Conservation (phyloP, 176 grass and related monocot genomes). For the Poa pratensis region DNA sequence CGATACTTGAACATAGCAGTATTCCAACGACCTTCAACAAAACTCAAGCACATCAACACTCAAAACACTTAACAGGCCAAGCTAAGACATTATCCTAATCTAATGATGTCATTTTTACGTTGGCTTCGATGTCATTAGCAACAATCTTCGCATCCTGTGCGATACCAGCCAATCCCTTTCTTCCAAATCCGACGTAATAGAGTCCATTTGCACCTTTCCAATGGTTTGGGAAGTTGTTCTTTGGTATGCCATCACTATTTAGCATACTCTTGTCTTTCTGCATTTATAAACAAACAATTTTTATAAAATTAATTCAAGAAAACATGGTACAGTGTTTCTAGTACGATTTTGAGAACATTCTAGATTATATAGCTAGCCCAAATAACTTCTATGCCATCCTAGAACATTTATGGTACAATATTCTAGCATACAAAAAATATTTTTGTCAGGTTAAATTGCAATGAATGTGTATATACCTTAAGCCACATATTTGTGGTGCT, state of each 20-base stretch:
- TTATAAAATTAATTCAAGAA: background rate
- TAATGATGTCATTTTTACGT: background rate
- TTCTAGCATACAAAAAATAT: background rate
- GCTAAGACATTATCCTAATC: background rate
- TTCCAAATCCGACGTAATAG: constrained; percentile 59
- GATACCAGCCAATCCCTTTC: constrained; percentile 58
- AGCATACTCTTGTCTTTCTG: constrained; percentile 47
- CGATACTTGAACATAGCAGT: background rate
- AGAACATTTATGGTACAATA: background rate
- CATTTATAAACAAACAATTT: background rate
- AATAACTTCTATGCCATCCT: background rate
- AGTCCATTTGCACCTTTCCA: constrained; percentile 72
- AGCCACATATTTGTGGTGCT: constrained; percentile 63
- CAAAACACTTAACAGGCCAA: background rate
- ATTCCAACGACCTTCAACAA: background rate
- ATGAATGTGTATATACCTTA: constrained; percentile 41
- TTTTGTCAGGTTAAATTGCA: background rate
- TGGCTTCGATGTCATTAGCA: constrained; percentile 58
- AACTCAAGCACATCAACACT: background rate
- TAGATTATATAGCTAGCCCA: background rate
- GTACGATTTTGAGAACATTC: background rate
- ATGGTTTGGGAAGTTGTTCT: constrained; percentile 52
- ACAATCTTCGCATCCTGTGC: constrained; percentile 50
- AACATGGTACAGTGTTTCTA: background rate
- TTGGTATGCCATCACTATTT: constrained; percentile 55